These are phyloP conservation scores for Porpolomopsis calyptriformis DNA, from an alignment of 768 basidiomycete genomes.

Conservation along the genomic window DNA sequence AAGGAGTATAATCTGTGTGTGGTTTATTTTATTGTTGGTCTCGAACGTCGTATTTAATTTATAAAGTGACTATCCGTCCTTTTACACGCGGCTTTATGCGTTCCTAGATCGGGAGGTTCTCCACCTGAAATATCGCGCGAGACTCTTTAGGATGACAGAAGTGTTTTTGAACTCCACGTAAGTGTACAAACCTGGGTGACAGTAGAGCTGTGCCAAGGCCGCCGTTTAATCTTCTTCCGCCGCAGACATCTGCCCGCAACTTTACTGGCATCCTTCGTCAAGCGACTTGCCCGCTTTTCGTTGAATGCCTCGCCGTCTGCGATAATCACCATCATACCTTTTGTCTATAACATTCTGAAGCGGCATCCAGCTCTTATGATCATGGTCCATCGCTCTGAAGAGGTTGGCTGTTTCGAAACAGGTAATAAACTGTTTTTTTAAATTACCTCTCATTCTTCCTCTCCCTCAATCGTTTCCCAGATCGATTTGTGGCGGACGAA, in stretches of 20 bases:
- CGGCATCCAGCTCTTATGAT: slow-evolving; percentile 83
- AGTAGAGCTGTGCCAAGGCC: slow-evolving; percentile 1
- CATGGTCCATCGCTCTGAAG: slow-evolving; percentile 71
- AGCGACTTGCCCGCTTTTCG: slow-evolving; percentile 77
- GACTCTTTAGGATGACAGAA: slow-evolving; percentile 90
- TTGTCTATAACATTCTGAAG: slow-evolving; percentile 91
- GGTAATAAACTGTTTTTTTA: slow-evolving; percentile 26
- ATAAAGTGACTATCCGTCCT: slow-evolving; percentile 87
- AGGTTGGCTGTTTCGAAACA: slow-evolving; percentile 20
- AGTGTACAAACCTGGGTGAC: too few relatives aligned
- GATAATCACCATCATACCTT: slow-evolving; percentile 82
- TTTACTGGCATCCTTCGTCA: slow-evolving; percentile 91
- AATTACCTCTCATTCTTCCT: not conserved
- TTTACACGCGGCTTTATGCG: slow-evolving; percentile 85
- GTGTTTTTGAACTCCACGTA: slow-evolving; percentile 91
- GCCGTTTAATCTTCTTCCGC: not conserved
- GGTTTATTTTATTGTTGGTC: not conserved
- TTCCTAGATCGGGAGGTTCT: slow-evolving; percentile 80
- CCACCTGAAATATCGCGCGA: slow-evolving; percentile 84
- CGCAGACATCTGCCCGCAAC: slow-evolving; percentile 72
- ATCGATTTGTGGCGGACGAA: slow-evolving; percentile 63
- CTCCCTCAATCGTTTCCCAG: slow-evolving; percentile 15
- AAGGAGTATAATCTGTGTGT: slow-evolving; percentile 87
- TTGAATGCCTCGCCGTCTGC: slow-evolving; percentile 83
- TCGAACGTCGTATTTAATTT: slow-evolving; percentile 4